Conservation (phyloP, 23 red algal species). For the Agarophyton chilense region DNA sequence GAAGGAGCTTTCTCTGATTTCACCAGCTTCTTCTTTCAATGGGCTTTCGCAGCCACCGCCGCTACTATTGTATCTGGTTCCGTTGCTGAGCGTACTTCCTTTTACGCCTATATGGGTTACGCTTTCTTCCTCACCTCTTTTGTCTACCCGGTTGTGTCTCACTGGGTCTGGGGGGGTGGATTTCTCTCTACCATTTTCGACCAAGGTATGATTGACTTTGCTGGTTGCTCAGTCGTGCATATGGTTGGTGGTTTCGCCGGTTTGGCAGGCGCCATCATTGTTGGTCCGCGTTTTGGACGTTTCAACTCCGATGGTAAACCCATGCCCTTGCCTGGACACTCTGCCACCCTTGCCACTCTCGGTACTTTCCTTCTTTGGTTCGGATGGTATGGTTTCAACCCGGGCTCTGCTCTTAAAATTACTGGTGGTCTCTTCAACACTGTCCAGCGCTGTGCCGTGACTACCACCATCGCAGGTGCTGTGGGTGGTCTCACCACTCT, state of each 20-base stretch:
- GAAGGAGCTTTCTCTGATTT: slow-evolving; percentile 34
- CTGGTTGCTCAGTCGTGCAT: slow-evolving; percentile 93
- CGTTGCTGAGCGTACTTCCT: slow-evolving; percentile 83
- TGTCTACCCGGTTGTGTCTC: slow-evolving; percentile 94
- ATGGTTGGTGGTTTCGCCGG: slow-evolving; percentile 90
- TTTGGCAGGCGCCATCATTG: slow-evolving; percentile 85
- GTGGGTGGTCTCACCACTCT: slow-evolving; percentile 75
- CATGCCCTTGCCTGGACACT: slow-evolving; percentile 94
- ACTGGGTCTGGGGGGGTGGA: slow-evolving; percentile 87
- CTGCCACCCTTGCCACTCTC: slow-evolving; percentile 79
- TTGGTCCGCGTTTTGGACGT: slow-evolving; percentile 94
- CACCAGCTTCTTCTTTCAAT: slow-evolving; percentile 85
- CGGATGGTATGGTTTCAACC: slow-evolving; percentile 99
- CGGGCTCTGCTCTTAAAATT: slow-evolving; percentile 81
- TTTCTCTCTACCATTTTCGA: slow-evolving; percentile 52
- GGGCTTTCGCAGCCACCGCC: slow-evolving; percentile 90
- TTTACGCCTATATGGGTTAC: slow-evolving; percentile 90
- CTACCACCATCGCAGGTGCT: slow-evolving; percentile 84
- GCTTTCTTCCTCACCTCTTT: slow-evolving; percentile 89
- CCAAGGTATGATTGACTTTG: slow-evolving; percentile 93
- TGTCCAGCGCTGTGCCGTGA: slow-evolving; percentile 70
- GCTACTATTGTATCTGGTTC: slow-evolving; percentile 97
- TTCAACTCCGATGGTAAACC: slow-evolving; percentile 92
- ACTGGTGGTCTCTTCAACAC: slow-evolving; percentile 23
- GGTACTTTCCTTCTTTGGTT: slow-evolving; percentile 96